These are phyloP conservation scores for Lichenothelia convexa DNA, from an alignment of 495 filamentous ascomycete species.

Conservation along the genomic window DNA sequence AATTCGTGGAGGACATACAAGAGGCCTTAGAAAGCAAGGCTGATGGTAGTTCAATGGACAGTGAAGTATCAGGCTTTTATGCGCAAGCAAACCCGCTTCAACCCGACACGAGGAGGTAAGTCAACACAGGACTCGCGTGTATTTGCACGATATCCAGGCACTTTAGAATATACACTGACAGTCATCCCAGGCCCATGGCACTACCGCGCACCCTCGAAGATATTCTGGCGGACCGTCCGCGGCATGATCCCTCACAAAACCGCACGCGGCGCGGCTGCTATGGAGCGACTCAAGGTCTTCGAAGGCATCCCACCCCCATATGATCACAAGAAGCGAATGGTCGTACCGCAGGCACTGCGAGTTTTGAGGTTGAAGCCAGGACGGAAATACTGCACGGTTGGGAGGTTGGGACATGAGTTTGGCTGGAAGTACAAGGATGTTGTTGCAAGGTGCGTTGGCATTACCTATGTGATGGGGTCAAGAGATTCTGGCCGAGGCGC, in stretches of 20 bases:
- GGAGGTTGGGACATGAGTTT: constrained; percentile 91
- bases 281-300: constrained; percentile 98
- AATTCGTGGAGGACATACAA: no score
- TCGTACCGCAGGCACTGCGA: constrained; percentile 93
- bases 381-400: constrained; percentile 98
- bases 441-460: constrained; percentile 65
- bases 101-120: constrained; percentile 91
- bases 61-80: constrained; percentile 99
- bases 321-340: constrained; percentile 98
- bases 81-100: constrained; percentile 98
- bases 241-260: constrained; percentile 99
- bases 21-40: no score
- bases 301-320: constrained; percentile 98
- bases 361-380: constrained; percentile 90
- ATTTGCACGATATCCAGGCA: no score
- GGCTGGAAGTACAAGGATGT: constrained; percentile 99
- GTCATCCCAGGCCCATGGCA: constrained; percentile 71
- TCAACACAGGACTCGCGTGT: constrained; percentile 3
- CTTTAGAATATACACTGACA: not conserved
- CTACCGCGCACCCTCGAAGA: constrained; percentile 94
- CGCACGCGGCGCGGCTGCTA: constrained; percentile 80
- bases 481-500: not conserved
- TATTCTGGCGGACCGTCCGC: constrained; percentile 99
- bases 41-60: constrained; percentile 30
- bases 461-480: not conserved